These are phyloP conservation scores for Phytophthora pistaciae DNA, from an alignment of 352 stramenopile genomes.

Conservation along the genomic window DNA sequence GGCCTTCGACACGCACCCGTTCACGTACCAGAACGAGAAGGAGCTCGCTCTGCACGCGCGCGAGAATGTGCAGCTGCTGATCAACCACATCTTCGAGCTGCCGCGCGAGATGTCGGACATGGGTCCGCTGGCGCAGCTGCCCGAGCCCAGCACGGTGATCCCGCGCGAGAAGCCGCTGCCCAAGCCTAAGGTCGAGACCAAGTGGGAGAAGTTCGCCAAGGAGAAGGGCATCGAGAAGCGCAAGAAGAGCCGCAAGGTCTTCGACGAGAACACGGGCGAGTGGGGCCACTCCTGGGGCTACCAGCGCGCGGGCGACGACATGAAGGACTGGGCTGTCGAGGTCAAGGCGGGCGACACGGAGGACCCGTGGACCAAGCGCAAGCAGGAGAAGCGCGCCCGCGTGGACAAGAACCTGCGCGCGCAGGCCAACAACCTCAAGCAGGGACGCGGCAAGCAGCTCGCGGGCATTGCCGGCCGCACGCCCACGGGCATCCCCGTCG, in stretches of 20 bases:
- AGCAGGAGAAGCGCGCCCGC: conserved; percentile 92
- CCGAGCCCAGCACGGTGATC: conserved; percentile 68
- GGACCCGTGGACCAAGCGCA: conserved; percentile 95
- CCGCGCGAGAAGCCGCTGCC: conserved; percentile 92
- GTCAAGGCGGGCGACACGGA: conserved; percentile 93
- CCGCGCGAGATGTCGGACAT: conserved; percentile 94
- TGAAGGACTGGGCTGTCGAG: conserved; percentile 95
- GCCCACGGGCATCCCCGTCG: conserved; percentile 90
- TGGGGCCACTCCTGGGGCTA: conserved; percentile 96
- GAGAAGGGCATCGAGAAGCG: conserved; percentile 98
- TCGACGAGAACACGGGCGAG: conserved; percentile 94
- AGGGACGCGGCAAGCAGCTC: conserved; percentile 71
- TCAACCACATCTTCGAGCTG: conserved; percentile 93
- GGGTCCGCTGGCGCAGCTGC: conserved; percentile 90
- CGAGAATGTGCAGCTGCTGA: conserved; percentile 95
- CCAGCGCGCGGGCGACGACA: conserved; percentile 85
- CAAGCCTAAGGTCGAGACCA: conserved; percentile 96
- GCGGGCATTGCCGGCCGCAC: conserved; percentile 48
- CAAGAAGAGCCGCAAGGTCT: conserved; percentile 97
- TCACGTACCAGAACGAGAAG: conserved; percentile 87
- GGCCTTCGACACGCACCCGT: conserved; percentile 91
- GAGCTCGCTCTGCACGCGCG: conserved; percentile 90
- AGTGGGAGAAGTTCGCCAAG: conserved; percentile 99
- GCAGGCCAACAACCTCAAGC: conserved; percentile 82
- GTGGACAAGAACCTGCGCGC: conserved; percentile 94